phyloP scores from a whole-genome alignment of 345 rosid species.

The Salix arbutifolia region DNA sequence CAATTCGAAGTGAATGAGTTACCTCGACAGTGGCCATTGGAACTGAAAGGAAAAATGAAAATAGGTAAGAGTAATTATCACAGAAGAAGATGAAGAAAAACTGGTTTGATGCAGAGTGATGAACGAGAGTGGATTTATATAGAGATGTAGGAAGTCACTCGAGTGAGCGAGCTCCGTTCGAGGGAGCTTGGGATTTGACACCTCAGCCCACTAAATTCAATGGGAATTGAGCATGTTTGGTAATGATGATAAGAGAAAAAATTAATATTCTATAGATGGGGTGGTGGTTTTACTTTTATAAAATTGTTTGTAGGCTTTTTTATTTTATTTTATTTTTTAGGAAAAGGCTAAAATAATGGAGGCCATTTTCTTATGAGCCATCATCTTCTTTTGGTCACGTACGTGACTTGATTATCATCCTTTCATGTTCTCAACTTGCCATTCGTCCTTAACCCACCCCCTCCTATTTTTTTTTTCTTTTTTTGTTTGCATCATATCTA shows the following conservation, averaged over 20 bases:
- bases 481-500: not conserved
- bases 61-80: not conserved
- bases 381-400: constrained; percentile 14
- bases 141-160: constrained; percentile 9
- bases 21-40: constrained; percentile 66
- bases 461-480: not conserved
- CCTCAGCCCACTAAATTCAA: constrained; percentile 33
- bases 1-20: not conserved
- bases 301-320: not conserved
- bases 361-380: constrained; percentile 15
- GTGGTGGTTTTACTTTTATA: no score
- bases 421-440: constrained; percentile 11
- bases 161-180: not conserved
- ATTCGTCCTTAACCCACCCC: not conserved
- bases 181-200: constrained; percentile 43
- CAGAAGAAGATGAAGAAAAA: not conserved
- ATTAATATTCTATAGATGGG: no score
- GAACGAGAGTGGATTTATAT: constrained; percentile 32
- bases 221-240: constrained; percentile 22
- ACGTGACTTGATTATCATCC: constrained; percentile 21
- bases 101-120: constrained; percentile 18
- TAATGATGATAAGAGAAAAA: constrained; percentile 14
- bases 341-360: constrained; percentile 15
- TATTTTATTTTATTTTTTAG: not conserved
- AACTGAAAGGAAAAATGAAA: constrained; percentile 5